Percentiles rank a stretch among this genome's conserved stretches.
These are phyloP conservation scores for Saccharomyces hybrid DNA, from an alignment of 1,139 yeast species.

Conservation along the genomic window DNA sequence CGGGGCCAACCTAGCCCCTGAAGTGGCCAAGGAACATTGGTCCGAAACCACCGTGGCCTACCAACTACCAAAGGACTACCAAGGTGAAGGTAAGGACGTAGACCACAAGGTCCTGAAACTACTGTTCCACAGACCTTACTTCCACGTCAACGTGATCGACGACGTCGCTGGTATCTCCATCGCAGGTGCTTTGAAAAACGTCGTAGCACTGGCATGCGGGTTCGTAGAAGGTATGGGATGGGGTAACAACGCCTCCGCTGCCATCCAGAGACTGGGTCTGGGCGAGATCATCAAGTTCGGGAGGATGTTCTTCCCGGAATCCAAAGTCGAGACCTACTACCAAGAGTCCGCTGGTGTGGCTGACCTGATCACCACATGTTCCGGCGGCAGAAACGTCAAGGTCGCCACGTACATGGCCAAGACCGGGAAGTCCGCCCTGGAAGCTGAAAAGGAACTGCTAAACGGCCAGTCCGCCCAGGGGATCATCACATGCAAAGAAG, in stretches of 20 bases:
- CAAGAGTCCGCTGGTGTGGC: constrained; percentile 94
- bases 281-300: constrained; percentile 82
- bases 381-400: constrained; percentile 89
- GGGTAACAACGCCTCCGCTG: constrained; percentile 97
- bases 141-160: constrained; percentile 80
- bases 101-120: constrained; percentile 59
- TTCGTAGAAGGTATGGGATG: constrained; percentile 93
- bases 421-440: constrained; percentile 61
- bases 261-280: constrained; percentile 87
- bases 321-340: constrained; percentile 69
- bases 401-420: constrained; percentile 74
- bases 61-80: constrained; percentile 54
- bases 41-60: constrained; percentile 95
- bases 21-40: constrained; percentile 87
- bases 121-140: constrained; percentile 87
- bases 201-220: constrained; percentile 88
- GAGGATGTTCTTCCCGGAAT: constrained; percentile 57
- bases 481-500: constrained; percentile 78
- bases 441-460: constrained; percentile 70
- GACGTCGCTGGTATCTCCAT: constrained; percentile 91
- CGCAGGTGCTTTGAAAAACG: constrained; percentile 92
- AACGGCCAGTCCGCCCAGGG: constrained; percentile 96
- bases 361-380: constrained; percentile 88
- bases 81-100: constrained; percentile 65
- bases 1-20: constrained; percentile 92